Evolutionary conservation across 2,329 filamentous ascomycete species (phyloP).

Genomic region (Aspergillus ruber): DNA sequence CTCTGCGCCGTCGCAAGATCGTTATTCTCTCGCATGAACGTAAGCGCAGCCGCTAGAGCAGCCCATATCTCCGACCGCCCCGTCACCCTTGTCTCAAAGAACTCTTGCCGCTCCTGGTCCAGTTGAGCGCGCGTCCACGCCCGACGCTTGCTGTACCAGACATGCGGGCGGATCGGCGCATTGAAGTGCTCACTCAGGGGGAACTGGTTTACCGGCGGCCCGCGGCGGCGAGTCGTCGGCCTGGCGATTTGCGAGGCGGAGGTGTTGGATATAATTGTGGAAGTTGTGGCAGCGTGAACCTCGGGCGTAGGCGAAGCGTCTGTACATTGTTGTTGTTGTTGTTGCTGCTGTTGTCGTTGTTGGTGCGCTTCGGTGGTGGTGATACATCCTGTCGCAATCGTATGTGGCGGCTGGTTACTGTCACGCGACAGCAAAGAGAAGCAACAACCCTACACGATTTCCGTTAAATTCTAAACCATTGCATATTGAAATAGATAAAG

Average conservation of each 20-base stretch:
- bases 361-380: too few relatives aligned
- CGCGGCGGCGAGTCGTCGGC: constrained; percentile 8
- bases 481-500: too few relatives aligned
- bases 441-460: constrained; percentile 32
- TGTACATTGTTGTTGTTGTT: constrained; percentile 15
- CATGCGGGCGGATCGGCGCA: constrained; percentile 58
- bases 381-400: constrained; percentile 7
- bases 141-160: constrained; percentile 58
- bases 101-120: constrained; percentile 66
- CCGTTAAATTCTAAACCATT: background rate
- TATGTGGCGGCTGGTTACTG: constrained; percentile 18
- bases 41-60: constrained; percentile 61
- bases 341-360: background rate
- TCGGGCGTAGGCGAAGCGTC: constrained; percentile 12
- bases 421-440: constrained; percentile 31
- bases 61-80: constrained; percentile 75
- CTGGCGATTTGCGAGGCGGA: constrained; percentile 6
- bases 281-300: constrained; percentile 8
- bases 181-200: constrained; percentile 58
- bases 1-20: constrained; percentile 66
- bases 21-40: constrained; percentile 58
- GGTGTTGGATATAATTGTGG: constrained; percentile 9
- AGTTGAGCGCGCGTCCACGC: constrained; percentile 66
- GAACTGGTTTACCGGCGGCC: constrained; percentile 11
- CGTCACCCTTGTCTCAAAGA: constrained; percentile 84